Percentiles rank a stretch among this genome's conserved stretches.
Evolutionary conservation across 1,284 basidiomycete species (phyloP).

Genomic region (Blastosporella zonata): DNA sequence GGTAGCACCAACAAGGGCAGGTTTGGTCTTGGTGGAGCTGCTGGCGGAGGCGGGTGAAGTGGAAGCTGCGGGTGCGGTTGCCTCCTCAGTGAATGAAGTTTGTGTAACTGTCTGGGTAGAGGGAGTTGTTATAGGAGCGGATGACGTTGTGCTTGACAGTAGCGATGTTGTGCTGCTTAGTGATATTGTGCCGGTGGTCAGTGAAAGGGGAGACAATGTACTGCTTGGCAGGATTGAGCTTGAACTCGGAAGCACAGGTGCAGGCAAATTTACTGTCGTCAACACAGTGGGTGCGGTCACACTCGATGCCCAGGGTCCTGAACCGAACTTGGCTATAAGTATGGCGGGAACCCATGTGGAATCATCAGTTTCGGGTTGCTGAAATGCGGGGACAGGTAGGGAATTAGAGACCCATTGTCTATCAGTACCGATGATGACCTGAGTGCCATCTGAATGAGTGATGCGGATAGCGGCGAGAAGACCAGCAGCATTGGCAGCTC

Average conservation of each 20-base stretch:
- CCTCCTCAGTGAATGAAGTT: neutral
- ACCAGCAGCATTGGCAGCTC: slow-evolving; percentile 12
- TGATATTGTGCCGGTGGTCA: neutral
- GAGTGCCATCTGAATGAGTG: slow-evolving; percentile 15
- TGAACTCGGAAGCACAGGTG: neutral
- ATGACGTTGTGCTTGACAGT: neutral
- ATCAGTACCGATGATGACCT: slow-evolving; percentile 10
- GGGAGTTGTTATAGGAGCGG: neutral
- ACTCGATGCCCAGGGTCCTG: slow-evolving; percentile 7
- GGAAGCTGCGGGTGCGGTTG: slow-evolving; percentile 2
- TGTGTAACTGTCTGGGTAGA: slow-evolving; percentile 11
- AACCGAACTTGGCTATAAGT: slow-evolving; percentile 11
- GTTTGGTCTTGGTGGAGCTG: slow-evolving; percentile 1
- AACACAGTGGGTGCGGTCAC: slow-evolving; percentile 11
- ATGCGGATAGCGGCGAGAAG: slow-evolving; percentile 15
- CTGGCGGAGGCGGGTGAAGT: neutral
- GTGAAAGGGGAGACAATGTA: slow-evolving; percentile 5
- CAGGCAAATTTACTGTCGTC: slow-evolving; percentile 9
- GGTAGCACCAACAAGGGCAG: slow-evolving; percentile 12
- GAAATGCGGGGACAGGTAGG: slow-evolving; percentile 6
- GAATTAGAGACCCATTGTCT: slow-evolving; percentile 9
- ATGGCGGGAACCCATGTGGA: slow-evolving; percentile 12
- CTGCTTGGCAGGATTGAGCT: slow-evolving; percentile 3
- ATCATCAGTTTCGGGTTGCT: slow-evolving; percentile 13
- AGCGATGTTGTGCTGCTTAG: slow-evolving; percentile 1